Base-by-base conservation (phyloP, 345 rosid genomes). In the Ceriops zippeliana region DNA sequence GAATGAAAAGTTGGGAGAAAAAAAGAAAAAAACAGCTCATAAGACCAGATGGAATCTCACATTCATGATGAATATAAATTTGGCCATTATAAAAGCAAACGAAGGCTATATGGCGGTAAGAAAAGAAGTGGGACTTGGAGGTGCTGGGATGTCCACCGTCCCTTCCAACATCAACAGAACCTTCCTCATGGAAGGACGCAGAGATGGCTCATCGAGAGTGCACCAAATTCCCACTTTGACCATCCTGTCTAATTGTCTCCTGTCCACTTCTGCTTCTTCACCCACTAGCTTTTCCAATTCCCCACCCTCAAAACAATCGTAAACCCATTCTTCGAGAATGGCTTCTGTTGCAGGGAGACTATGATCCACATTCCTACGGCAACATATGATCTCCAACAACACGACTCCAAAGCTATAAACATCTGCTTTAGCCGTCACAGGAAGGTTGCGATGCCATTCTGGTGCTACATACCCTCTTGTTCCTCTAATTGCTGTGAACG, bases 401-500 rank as follows among this genome's bases (percentile, higher is more conserved):
- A 81, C 49, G 6, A 78, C 19, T 19, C 84, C 78, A 3, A 75
- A 81, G 69, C 78, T 78, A 65, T 78, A 81, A 22, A 73, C 72
- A 70, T 78, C 76, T 75, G 71, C 82, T 68, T 78, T 81, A 1
- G 24, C 73, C 9, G 78, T 71, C 63, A 81, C 65, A 0, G 82
- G 84, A 67, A 34, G 37, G 2, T 78, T 78, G 24, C 28, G 11
- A 24, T 75, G 72, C 82, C 82, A 78, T 67, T 78, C 69, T 0
- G 84, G 82, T 5, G 80, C 82, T 16, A 62, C 73, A 42, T 69
- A 78, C 13, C 79, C 71, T 65, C 64, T 74, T 1, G 70, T 73
- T 30, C 83, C 66, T 66, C 75, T 69, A 3, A 79, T 70, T 32
- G 49, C 49, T 0, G 73, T 77, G 42, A 56, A 60, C 8, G 81